A percentile compares a stretch with the other conserved stretches of the same genome.
These are phyloP conservation scores for Scedosporium boydii DNA, from an alignment of 2,329 filamentous ascomycete genomes.

Conservation along the genomic window DNA sequence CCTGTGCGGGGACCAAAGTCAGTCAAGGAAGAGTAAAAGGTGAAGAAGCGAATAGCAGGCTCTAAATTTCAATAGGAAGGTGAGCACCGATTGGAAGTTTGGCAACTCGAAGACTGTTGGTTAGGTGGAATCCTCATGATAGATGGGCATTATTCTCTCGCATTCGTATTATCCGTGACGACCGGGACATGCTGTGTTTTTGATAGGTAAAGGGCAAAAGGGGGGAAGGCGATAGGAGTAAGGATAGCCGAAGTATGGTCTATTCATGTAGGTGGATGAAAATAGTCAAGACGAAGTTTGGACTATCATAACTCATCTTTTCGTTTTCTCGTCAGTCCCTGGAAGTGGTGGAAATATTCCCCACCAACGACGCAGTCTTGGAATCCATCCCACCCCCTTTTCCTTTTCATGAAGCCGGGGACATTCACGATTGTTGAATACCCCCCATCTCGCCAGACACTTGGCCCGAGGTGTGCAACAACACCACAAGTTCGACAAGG, in stretches of 20 bases:
- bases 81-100: background rate
- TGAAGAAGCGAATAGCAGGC: too few species aligned
- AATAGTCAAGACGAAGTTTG: background rate
- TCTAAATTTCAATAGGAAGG: too few species aligned
- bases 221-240: background rate
- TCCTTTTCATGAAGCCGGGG: background rate
- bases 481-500: background rate
- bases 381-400: too few species aligned
- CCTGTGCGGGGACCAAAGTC: background rate
- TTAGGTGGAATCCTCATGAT: too few species aligned
- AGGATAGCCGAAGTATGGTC: background rate
- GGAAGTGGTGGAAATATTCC: background rate
- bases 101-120: too few species aligned
- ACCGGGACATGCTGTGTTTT: background rate
- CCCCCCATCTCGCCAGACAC: background rate
- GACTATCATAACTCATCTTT: conserved; percentile 3
- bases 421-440: background rate
- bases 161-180: conserved; percentile 1
- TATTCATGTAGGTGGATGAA: background rate
- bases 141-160: background rate
- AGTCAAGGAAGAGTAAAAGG: too few species aligned
- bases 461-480: background rate
- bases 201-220: background rate
- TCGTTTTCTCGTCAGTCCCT: background rate
- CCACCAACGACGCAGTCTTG: background rate